phyloP scores from a whole-genome alignment of 768 basidiomycete species.

The Plicaturopsis crispa region DNA sequence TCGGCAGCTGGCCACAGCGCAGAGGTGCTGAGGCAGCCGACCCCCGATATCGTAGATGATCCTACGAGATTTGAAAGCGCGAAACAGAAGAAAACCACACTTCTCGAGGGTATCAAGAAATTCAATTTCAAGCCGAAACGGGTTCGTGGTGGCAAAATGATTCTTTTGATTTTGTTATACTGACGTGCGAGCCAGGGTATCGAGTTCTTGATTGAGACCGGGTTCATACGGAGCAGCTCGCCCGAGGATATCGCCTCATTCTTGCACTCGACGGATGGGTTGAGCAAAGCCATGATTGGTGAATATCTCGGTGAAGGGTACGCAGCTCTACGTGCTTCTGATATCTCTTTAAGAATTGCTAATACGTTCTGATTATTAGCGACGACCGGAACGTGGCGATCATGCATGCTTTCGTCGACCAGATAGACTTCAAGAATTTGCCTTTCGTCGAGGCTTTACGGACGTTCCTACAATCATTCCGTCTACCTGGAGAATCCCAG shows the following conservation, averaged over 20 bases:
- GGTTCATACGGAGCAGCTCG: slow-evolving; percentile 68
- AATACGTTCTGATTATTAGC: slow-evolving; percentile 33
- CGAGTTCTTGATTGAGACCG: slow-evolving; percentile 79
- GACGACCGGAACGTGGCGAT: slow-evolving; percentile 84
- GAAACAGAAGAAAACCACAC: slow-evolving; percentile 91
- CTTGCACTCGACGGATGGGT: slow-evolving; percentile 80
- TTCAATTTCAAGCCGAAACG: slow-evolving; percentile 99
- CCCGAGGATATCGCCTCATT: slow-evolving; percentile 82
- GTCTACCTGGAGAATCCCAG: slow-evolving; percentile 94
- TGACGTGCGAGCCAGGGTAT: slow-evolving; percentile 53
- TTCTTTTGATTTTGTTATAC: neutral
- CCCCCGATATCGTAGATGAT: slow-evolving; percentile 83
- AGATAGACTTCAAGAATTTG: slow-evolving; percentile 76
- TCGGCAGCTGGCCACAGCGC: slow-evolving; percentile 36
- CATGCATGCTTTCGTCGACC: slow-evolving; percentile 97
- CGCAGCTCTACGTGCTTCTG: no score
- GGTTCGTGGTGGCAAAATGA: slow-evolving; percentile 37
- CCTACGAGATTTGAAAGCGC: slow-evolving; percentile 90
- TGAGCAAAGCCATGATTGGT: slow-evolving; percentile 94
- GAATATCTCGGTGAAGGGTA: slow-evolving; percentile 98
- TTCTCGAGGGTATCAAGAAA: slow-evolving; percentile 92
- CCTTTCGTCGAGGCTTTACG: slow-evolving; percentile 88
- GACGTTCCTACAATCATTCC: slow-evolving; percentile 88
- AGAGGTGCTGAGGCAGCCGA: slow-evolving; percentile 56
- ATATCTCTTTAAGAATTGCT: slow-evolving; percentile 1